Base-by-base conservation (phyloP, 495 filamentous ascomycete species). In the Parathielavia hyrcaniae region DNA sequence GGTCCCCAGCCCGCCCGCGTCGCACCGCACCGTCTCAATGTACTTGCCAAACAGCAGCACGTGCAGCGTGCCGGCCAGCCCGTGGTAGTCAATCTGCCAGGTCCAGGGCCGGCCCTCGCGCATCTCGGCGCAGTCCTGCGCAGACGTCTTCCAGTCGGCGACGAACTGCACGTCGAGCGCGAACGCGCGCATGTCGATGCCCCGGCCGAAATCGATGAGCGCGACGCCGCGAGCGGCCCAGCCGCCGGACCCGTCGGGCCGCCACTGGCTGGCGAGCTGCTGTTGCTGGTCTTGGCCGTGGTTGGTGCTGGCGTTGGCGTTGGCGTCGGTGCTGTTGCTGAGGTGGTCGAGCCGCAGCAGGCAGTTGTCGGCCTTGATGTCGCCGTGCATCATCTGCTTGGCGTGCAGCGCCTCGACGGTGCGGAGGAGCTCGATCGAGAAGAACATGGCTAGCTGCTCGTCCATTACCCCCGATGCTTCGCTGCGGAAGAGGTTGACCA, bases 331-430 rank as follows among this genome's bases (percentile, higher is more conserved):
- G 35, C 34, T 79, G 77, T 26, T 69, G 22, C 12, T 61, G n/a
- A 72, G 72, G n/a, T 79, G 69, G 43, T 77, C 71, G 50, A 97
- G 82, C 10, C 93, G 90, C 41, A 97, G 82, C 1, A 98, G 82
- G 61, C 91, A 91, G 69, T 98, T 98, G 69, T 98, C 93, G 1
- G 87, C 83, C 71, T 98, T 98, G 62, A 98, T 77, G 65, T 98
- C 93, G 47, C 93, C 95, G 68, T 98, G 93, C 26, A 96, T 76
- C 61, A 98, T 81, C 9, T 82, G 81, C 57, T 85, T 85, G 2
- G 82, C 64, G 73, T 98, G 93, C 53, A 97, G 77, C 0, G 84
- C 84, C 74, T 98, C 92, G 20, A 96, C 77, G 0, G 91, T 95
- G 44, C 93, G 87, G 59, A 97, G 79, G 32, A 98, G 82, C 70